A percentile compares a stretch with the other conserved stretches of the same genome.
Conservation (phyloP, 352 stramenopile genomes). For the Pythium dissimile region DNA sequence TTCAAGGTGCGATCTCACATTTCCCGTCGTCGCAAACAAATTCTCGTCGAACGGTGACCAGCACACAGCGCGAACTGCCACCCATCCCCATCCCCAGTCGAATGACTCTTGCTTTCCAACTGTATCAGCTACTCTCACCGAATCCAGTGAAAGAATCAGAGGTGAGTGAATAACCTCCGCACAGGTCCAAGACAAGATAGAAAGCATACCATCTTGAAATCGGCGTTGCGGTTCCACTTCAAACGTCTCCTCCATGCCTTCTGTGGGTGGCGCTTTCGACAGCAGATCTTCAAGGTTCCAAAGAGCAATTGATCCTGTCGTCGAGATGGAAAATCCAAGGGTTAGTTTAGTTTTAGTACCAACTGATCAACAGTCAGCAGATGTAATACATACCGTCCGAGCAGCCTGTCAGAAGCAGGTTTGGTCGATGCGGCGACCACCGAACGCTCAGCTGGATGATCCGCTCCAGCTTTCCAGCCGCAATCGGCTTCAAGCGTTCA, state of each 20-base stretch:
- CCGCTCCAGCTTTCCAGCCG: slow-evolving; percentile 32
- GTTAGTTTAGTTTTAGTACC: neutral
- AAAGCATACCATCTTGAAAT: slow-evolving; percentile 77
- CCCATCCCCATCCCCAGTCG: slow-evolving; percentile 82
- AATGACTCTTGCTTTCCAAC: slow-evolving; percentile 79
- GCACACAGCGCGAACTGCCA: slow-evolving; percentile 67
- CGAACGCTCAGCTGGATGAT: slow-evolving; percentile 67
- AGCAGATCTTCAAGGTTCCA: slow-evolving; percentile 66
- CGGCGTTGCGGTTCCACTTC: slow-evolving; percentile 64
- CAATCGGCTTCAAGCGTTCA: slow-evolving; percentile 44
- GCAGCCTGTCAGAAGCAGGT: slow-evolving; percentile 73
- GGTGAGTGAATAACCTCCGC: too few species aligned
- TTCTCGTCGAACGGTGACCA: slow-evolving; percentile 84
- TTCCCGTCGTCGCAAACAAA: slow-evolving; percentile 83
- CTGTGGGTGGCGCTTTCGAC: neutral
- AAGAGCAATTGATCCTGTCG: slow-evolving; percentile 61
- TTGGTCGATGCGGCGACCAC: slow-evolving; percentile 70
- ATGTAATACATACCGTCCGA: slow-evolving; percentile 52
- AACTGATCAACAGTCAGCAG: neutral
- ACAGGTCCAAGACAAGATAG: too few species aligned
- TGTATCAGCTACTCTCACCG: slow-evolving; percentile 48
- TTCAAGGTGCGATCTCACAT: slow-evolving; percentile 33
- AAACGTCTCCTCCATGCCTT: slow-evolving; percentile 4
- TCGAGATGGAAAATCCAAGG: neutral
- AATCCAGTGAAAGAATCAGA: neutral